Evolutionary conservation across 441 rosid species (phyloP).

Genomic region (Populus trichocarpa): DNA sequence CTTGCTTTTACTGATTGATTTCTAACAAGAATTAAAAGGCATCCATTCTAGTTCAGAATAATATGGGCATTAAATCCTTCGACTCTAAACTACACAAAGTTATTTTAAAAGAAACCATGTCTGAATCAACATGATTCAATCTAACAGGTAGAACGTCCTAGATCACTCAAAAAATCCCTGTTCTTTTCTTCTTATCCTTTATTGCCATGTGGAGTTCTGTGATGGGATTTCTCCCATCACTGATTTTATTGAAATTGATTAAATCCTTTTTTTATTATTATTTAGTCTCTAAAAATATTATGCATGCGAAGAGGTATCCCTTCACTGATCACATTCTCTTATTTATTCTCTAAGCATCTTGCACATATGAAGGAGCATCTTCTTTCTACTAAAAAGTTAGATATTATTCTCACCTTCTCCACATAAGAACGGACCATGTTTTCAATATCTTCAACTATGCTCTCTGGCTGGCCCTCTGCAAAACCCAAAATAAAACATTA

Average conservation of each 20-base stretch:
- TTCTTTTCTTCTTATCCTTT: not conserved
- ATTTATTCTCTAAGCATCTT: not conserved
- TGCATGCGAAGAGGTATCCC: not conserved
- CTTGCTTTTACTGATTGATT: not conserved
- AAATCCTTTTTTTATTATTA: too few species aligned
- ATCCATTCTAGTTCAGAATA: not conserved
- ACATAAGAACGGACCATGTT: slow-evolving; percentile 96
- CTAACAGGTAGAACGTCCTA: not conserved
- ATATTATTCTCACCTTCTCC: slow-evolving; percentile 68
- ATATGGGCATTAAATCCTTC: not conserved
- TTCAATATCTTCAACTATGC: slow-evolving; percentile 92
- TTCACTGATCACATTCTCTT: not conserved
- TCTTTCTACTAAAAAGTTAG: not conserved
- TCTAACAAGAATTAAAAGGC: not conserved
- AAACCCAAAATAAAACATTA: slow-evolving; percentile 27
- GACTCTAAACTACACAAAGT: not conserved
- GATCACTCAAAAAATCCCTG: not conserved
- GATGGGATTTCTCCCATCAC: not conserved
- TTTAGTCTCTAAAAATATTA: not conserved
- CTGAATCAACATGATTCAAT: not conserved
- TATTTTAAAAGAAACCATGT: not conserved
- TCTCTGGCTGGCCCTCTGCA: slow-evolving; percentile 93
- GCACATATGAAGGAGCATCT: not conserved
- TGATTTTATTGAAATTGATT: not conserved
- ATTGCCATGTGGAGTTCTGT: not conserved